Conservation (phyloP, 495 filamentous ascomycete species). For the Annulohypoxylon stygium region DNA sequence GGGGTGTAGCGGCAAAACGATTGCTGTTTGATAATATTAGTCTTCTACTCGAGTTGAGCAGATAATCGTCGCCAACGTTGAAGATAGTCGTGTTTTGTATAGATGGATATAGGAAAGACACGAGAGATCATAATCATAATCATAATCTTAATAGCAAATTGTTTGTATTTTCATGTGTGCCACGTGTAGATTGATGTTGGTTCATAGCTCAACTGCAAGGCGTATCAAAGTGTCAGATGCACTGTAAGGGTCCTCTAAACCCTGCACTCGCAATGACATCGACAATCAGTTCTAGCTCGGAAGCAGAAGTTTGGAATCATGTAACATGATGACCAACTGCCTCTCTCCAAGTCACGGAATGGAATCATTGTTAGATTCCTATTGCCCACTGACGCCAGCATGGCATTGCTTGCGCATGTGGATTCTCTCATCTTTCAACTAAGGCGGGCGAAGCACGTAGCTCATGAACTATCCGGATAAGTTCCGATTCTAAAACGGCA, state of each 20-base stretch:
- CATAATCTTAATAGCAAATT: background rate
- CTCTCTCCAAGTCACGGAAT: background rate
- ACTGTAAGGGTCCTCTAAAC: constrained; percentile 20
- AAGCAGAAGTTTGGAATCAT: constrained; percentile 10
- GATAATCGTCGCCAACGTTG: constrained; percentile 14
- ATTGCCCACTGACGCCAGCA: constrained; percentile 29
- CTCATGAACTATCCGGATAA: constrained; percentile 9
- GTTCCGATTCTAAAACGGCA: background rate
- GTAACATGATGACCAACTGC: constrained; percentile 2
- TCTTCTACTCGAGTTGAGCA: constrained; percentile 26
- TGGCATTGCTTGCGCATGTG: constrained; percentile 2
- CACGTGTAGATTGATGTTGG: constrained; percentile 13
- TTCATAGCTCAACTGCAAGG: constrained; percentile 10
- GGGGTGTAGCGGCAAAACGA: constrained; percentile 42
- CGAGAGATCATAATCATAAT: constrained; percentile 9
- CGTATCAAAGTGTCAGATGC: background rate
- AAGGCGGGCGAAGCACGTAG: constrained; percentile 19
- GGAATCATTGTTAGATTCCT: background rate
- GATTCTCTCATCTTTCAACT: constrained; percentile 6
- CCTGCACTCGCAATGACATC: constrained; percentile 1
- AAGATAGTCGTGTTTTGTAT: constrained; percentile 18
- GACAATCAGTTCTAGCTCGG: constrained; percentile 5
- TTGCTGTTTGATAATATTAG: constrained; percentile 32
- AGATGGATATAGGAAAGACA: constrained; percentile 14
- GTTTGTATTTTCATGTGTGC: background rate